Evolutionary conservation across 2,329 filamentous ascomycete species (phyloP).

Genomic region (Diplodia corticola): DNA sequence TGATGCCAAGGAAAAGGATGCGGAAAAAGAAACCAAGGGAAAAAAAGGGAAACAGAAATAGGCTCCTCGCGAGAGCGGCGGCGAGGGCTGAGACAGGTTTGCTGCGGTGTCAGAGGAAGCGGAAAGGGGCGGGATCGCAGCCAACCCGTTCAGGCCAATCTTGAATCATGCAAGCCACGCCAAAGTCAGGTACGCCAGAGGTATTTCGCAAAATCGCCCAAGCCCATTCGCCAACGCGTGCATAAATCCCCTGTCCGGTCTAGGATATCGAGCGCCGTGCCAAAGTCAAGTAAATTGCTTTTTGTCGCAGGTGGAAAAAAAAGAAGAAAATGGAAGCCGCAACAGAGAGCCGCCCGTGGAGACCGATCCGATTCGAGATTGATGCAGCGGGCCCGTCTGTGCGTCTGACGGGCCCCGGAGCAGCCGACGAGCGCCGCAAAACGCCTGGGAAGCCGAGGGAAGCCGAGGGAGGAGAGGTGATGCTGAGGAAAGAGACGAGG

Average conservation of each 20-base stretch:
- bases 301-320: slow-evolving; percentile 22
- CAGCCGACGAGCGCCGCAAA: slow-evolving; percentile 14
- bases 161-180: slow-evolving; percentile 22
- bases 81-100: slow-evolving; percentile 2
- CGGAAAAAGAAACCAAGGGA: not conserved
- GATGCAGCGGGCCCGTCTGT: slow-evolving; percentile 15
- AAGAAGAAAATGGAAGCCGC: slow-evolving; percentile 24
- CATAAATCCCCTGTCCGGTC: slow-evolving; percentile 19
- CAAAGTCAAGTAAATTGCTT: slow-evolving; percentile 21
- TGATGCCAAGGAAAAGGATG: not conserved
- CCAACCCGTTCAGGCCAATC: slow-evolving; percentile 15
- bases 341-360: slow-evolving; percentile 24
- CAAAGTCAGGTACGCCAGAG: slow-evolving; percentile 22
- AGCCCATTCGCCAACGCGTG: slow-evolving; percentile 22
- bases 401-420: slow-evolving; percentile 23
- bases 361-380: slow-evolving; percentile 27
- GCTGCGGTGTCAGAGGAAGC: slow-evolving; percentile 1
- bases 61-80: not conserved
- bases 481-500: slow-evolving; percentile 8
- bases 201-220: slow-evolving; percentile 20
- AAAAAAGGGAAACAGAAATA: not conserved
- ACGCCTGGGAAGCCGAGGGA: slow-evolving; percentile 3
- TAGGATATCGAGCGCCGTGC: slow-evolving; percentile 24
- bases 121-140: slow-evolving; percentile 17
- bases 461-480: not conserved